Percentiles rank a stretch among this genome's conserved stretches.
Evolutionary conservation across 2,329 filamentous ascomycete genomes (phyloP).

Genomic region (Aspergillus alliaceus): DNA sequence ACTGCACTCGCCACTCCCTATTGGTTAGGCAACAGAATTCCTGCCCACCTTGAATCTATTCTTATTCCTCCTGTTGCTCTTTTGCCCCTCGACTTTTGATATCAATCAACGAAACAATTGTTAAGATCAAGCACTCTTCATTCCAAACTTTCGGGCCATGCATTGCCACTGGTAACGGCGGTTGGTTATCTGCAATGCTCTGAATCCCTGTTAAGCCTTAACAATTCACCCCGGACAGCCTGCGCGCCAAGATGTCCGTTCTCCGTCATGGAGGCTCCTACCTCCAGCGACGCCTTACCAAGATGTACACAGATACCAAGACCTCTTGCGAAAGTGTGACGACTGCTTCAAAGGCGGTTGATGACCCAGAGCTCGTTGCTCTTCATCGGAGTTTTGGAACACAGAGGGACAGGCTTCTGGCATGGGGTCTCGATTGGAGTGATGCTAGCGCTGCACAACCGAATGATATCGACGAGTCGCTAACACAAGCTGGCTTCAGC

Average conservation of each 20-base stretch:
- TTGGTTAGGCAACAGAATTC: constrained; percentile 48
- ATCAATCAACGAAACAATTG: background rate
- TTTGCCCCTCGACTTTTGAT: constrained; percentile 11
- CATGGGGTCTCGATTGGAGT: constrained; percentile 67
- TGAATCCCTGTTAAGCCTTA: constrained; percentile 12
- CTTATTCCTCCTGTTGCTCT: constrained; percentile 22
- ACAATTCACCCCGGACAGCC: constrained; percentile 10
- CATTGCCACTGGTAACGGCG: constrained; percentile 5
- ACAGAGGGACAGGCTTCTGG: constrained; percentile 63
- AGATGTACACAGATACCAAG: constrained; percentile 66
- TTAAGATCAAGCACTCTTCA: constrained; percentile 1
- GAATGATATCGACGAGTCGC: constrained; percentile 62
- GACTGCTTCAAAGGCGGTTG: constrained; percentile 48
- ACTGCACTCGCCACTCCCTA: constrained; percentile 29
- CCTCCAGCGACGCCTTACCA: constrained; percentile 54
- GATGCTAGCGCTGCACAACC: constrained; percentile 58
- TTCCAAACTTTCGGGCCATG: background rate
- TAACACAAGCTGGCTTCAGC: constrained; percentile 62
- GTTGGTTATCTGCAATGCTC: constrained; percentile 14
- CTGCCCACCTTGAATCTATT: constrained; percentile 27
- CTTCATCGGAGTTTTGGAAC: constrained; percentile 62
- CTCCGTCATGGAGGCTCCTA: constrained; percentile 45
- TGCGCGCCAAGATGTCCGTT: constrained; percentile 44
- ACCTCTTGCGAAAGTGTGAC: constrained; percentile 58
- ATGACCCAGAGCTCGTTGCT: constrained; percentile 54